A percentile compares a stretch with the other conserved stretches of the same genome.
Conservation (phyloP, 352 stramenopile genomes). For the Lagenidium sp. region DNA sequence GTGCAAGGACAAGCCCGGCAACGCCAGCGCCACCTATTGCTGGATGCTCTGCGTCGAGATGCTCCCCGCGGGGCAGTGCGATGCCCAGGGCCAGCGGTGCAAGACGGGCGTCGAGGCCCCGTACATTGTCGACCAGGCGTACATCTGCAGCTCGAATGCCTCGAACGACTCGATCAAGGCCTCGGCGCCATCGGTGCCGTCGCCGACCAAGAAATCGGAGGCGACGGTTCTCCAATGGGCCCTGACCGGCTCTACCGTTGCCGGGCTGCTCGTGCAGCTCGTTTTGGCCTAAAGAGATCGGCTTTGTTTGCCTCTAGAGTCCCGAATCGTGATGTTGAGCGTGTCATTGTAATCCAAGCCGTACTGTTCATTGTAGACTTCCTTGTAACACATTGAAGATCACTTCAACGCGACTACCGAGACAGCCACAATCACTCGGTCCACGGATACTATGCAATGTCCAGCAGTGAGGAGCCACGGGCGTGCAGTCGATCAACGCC, state of each 20-base stretch:
- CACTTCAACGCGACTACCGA: conserved; percentile 63
- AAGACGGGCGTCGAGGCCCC: conserved; percentile 16
- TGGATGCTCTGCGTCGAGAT: conserved; percentile 33
- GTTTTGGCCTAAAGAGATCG: not conserved
- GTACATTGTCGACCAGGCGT: conserved; percentile 17
- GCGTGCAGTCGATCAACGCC: too few species aligned
- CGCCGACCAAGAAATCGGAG: not conserved
- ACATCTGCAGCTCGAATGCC: conserved; percentile 3
- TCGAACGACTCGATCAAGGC: not conserved
- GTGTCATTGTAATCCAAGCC: not conserved
- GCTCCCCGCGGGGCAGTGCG: conserved; percentile 7
- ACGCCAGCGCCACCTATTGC: conserved; percentile 17
- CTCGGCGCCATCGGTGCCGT: not conserved
- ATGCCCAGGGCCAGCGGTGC: conserved; percentile 4
- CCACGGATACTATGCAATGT: too few species aligned
- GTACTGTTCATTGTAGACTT: conserved; percentile 23
- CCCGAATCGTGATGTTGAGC: too few species aligned
- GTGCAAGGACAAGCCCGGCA: conserved; percentile 16
- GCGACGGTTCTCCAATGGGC: not conserved
- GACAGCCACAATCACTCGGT: too few species aligned
- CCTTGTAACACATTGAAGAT: conserved; percentile 75
- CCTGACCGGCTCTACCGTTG: not conserved
- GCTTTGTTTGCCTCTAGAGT: too few species aligned
- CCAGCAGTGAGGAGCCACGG: too few species aligned
- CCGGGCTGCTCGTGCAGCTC: not conserved